Percentiles rank a stretch among this genome's conserved stretches.
Conservation (phyloP, 768 basidiomycete genomes). For the Rhodotorula sphaerocarpa region DNA sequence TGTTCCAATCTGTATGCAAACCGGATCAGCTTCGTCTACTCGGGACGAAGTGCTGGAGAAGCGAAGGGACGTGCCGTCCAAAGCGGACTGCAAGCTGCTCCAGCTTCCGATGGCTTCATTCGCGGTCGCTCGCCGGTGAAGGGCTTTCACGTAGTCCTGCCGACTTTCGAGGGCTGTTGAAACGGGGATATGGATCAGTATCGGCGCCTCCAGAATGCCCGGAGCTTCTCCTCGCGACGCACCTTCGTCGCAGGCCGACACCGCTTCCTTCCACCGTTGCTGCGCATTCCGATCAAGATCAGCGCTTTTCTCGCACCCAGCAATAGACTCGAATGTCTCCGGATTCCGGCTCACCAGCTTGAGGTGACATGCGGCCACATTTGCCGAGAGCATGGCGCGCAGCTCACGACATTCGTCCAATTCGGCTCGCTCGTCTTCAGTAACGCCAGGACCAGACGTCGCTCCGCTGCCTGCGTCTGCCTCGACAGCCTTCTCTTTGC, state of each 20-base stretch:
- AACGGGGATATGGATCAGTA: conserved; percentile 6
- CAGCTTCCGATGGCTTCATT: conserved; percentile 74
- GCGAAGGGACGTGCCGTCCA: conserved; percentile 59
- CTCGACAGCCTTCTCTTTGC: conserved; percentile 20
- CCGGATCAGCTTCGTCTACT: too few relatives aligned
- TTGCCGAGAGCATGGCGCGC: conserved; percentile 30
- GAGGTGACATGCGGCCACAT: conserved; percentile 35
- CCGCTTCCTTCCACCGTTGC: conserved; percentile 54
- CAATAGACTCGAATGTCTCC: not conserved
- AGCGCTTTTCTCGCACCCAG: not conserved
- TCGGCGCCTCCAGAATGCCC: conserved; percentile 1
- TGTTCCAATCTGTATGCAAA: conserved; percentile 60
- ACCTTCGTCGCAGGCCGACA: conserved; percentile 72
- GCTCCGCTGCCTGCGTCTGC: not conserved
- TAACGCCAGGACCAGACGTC: not conserved
- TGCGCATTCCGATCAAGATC: not conserved
- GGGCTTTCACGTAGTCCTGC: conserved; percentile 72
- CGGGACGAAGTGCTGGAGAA: not conserved
- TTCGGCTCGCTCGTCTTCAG: conserved; percentile 5
- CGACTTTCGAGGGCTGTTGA: conserved; percentile 74
- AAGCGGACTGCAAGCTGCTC: conserved; percentile 69
- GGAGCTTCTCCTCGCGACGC: too few relatives aligned
- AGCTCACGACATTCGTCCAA: conserved; percentile 24
- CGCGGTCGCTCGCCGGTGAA: conserved; percentile 77
- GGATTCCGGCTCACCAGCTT: conserved; percentile 37